These are phyloP conservation scores for Breviolum minutum DNA, from an alignment of 73 alveolate species.

Conservation along the genomic window DNA sequence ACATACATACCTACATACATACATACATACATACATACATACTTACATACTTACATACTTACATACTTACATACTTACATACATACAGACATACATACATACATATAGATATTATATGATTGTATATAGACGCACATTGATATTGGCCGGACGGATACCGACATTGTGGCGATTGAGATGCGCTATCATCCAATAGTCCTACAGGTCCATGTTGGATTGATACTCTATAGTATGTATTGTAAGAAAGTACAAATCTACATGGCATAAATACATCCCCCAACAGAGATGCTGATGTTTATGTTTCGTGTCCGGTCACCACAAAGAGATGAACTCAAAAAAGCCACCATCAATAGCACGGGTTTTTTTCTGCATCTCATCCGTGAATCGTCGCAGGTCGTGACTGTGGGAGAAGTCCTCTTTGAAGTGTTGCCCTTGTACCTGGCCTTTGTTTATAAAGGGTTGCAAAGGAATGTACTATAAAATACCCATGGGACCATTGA, in stretches of 20 bases:
- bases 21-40: background rate
- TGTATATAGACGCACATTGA: background rate
- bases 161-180: background rate
- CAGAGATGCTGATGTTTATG: too few species aligned
- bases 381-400: background rate
- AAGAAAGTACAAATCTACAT: too few species aligned
- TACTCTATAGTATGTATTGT: too few species aligned
- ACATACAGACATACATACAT: background rate
- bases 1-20: background rate
- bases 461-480: too few species aligned
- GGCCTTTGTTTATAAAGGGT: background rate
- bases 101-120: background rate
- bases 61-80: background rate
- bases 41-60: background rate
- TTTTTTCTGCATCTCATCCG: too few species aligned
- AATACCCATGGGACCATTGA: too few species aligned
- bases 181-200: too few species aligned
- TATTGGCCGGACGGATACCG: background rate
- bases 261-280: too few species aligned
- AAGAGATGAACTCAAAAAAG: too few species aligned
- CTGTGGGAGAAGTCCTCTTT: slow-evolving; percentile 27
- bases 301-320: too few species aligned
- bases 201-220: too few species aligned
- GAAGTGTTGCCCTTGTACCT: background rate
- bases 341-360: too few species aligned